A percentile compares a stretch with the other conserved stretches of the same genome.
Evolutionary conservation across 768 basidiomycete species (phyloP).

Genomic region (Tulasnella sp.): DNA sequence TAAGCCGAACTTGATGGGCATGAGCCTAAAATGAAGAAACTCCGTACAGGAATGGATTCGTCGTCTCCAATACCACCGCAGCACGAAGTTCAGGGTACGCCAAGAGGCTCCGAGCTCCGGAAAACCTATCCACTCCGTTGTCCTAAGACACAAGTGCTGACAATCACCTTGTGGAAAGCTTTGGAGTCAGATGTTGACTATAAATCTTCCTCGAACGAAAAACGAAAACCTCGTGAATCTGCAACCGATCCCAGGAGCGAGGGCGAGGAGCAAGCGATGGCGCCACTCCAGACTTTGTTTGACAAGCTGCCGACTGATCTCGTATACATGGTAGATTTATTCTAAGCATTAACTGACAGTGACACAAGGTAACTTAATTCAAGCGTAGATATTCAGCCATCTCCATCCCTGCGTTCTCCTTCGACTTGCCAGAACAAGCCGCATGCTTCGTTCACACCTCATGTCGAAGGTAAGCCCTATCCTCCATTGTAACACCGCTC

Average conservation of each 20-base stretch:
- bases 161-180: not conserved
- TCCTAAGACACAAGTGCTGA: not conserved
- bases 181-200: not conserved
- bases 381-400: not conserved
- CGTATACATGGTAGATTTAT: not conserved
- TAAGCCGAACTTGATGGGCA: not conserved
- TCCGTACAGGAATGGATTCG: not conserved
- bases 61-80: too few relatives aligned
- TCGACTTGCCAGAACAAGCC: not conserved
- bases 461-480: not conserved
- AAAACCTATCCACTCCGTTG: not conserved
- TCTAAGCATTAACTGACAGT: not conserved
- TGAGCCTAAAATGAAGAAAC: not conserved
- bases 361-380: not conserved
- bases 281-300: not conserved
- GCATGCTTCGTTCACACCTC: not conserved
- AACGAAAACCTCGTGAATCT: not conserved
- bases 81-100: not conserved
- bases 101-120: too few relatives aligned
- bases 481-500: not conserved
- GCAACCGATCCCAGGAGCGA: not conserved
- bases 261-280: not conserved
- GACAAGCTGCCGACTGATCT: not conserved
- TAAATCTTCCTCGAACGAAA: not conserved
- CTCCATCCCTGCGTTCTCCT: not conserved